Percentiles rank a stretch among this genome's conserved stretches.
These are phyloP conservation scores for Dentiscutata heterogama DNA, from an alignment of 371 early-diverging fungal species.

Conservation along the genomic window DNA sequence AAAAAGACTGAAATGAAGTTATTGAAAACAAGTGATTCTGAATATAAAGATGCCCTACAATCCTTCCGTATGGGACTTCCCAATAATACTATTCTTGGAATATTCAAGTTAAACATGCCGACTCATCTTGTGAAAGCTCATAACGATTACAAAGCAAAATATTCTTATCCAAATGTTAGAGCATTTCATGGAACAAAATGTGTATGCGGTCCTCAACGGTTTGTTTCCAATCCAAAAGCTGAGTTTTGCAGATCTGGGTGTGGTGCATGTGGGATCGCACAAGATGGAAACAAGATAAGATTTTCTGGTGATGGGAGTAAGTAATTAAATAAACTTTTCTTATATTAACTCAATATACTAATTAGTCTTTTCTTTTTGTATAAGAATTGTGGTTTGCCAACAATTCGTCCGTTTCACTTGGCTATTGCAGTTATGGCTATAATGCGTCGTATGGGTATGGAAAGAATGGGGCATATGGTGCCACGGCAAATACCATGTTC, in stretches of 20 bases:
- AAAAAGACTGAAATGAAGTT: background rate
- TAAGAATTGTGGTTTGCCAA: slow-evolving; percentile 28
- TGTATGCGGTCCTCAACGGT: background rate
- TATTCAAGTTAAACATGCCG: background rate
- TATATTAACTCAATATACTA: background rate
- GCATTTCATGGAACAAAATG: slow-evolving; percentile 32
- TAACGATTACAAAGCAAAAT: background rate
- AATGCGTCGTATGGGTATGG: no score
- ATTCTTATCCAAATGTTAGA: background rate
- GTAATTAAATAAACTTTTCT: background rate
- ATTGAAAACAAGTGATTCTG: background rate
- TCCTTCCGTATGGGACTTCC: background rate
- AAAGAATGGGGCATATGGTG: no score
- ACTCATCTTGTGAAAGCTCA: background rate
- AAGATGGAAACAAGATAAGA: slow-evolving; percentile 4
- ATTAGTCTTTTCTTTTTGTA: no score
- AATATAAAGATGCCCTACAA: background rate
- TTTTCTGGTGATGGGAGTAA: slow-evolving; percentile 17
- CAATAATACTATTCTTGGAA: background rate
- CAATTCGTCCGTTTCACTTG: background rate
- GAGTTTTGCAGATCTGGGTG: slow-evolving; percentile 8
- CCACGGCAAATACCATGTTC: background rate
- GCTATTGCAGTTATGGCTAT: background rate
- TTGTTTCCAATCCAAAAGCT: no score
- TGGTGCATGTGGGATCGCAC: slow-evolving; percentile 36